A percentile compares a stretch with the other conserved stretches of the same genome.
Conservation (phyloP, 73 alveolate genomes). For the Effrenium voratum region DNA sequence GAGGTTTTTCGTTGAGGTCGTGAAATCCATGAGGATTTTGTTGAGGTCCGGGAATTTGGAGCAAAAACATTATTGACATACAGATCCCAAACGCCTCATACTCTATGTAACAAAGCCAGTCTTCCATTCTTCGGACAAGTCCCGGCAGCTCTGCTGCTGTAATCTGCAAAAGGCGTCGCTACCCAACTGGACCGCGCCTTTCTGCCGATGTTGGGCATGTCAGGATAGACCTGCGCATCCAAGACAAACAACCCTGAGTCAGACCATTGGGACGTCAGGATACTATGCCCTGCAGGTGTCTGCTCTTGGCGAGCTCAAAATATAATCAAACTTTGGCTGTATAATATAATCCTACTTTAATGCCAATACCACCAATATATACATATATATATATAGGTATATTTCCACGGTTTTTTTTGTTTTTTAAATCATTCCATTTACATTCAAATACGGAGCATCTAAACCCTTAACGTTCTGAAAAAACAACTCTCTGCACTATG, state of each 20-base stretch:
- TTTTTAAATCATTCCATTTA: too few species aligned
- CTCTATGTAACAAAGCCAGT: neutral
- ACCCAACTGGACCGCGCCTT: conserved; percentile 28
- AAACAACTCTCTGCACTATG: too few species aligned
- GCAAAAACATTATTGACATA: too few species aligned
- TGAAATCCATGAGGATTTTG: neutral
- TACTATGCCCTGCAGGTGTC: neutral
- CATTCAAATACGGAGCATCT: too few species aligned
- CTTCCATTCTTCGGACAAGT: neutral
- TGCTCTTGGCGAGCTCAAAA: neutral
- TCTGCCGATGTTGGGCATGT: conserved; percentile 81
- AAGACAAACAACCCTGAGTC: neutral
- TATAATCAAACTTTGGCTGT: neutral
- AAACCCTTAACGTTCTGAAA: too few species aligned
- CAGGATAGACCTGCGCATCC: conserved; percentile 47
- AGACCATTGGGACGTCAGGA: neutral
- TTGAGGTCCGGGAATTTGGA: neutral
- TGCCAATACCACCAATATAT: neutral
- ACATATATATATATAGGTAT: neutral
- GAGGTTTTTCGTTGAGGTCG: neutral
- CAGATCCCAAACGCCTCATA: neutral
- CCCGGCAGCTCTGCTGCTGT: neutral
- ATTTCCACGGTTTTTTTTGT: neutral
- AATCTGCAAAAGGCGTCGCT: neutral
- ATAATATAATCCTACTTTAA: neutral